phyloP scores from a whole-genome alignment of 345 rosid species.

The Lepidium africanum region DNA sequence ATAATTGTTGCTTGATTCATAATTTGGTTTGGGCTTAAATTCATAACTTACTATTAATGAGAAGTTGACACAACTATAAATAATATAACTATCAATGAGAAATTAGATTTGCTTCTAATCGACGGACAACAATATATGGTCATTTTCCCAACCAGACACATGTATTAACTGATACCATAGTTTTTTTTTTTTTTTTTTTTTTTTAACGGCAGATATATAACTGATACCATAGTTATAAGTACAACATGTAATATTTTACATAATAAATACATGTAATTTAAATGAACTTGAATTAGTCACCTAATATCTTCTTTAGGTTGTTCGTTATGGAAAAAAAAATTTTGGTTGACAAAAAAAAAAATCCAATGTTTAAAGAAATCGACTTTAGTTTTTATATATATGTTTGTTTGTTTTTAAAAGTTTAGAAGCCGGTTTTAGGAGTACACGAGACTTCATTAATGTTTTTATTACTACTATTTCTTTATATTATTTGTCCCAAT shows the following conservation, averaged over 20 bases:
- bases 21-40: neutral
- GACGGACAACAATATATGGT: neutral
- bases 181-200: too few relatives aligned
- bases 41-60: neutral
- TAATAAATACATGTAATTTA: neutral
- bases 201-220: too few relatives aligned
- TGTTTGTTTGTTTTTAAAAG: neutral
- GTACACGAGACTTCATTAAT: neutral
- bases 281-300: neutral
- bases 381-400: neutral
- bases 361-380: neutral
- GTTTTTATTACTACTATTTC: neutral
- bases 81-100: neutral
- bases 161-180: neutral
- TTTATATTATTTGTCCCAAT: neutral
- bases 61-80: neutral
- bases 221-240: too few relatives aligned
- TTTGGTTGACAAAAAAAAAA: too few relatives aligned
- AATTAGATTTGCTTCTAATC: neutral
- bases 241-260: neutral
- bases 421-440: neutral
- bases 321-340: neutral
- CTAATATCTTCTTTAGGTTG: neutral
- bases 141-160: neutral
- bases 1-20: neutral